These are phyloP conservation scores for Zea mays DNA, from an alignment of 176 grass and related monocot genomes.

Conservation along the genomic window DNA sequence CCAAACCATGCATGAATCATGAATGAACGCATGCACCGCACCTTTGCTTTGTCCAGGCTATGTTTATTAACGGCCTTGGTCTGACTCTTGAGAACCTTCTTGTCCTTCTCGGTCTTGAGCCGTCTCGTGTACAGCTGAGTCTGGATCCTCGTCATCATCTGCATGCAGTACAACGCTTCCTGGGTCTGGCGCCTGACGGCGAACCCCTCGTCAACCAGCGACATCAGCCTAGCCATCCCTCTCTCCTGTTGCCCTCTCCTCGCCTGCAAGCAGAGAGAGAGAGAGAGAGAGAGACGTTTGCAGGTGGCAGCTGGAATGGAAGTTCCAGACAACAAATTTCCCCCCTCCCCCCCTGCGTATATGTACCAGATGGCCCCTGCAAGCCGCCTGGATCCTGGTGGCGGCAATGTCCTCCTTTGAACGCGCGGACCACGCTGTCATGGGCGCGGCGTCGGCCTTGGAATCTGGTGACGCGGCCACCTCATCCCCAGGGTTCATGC, in stretches of 20 bases:
- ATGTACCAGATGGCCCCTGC: slow-evolving; percentile 55
- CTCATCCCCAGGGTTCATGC: background rate
- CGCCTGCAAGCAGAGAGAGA: slow-evolving; percentile 32
- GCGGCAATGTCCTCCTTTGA: slow-evolving; percentile 58
- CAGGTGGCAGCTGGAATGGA: too few species aligned
- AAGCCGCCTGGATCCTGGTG: slow-evolving; percentile 61
- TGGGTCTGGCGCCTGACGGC: slow-evolving; percentile 57
- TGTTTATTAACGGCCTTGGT: slow-evolving; percentile 45
- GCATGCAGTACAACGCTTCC: slow-evolving; percentile 61
- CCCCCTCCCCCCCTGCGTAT: background rate
- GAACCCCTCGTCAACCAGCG: slow-evolving; percentile 50
- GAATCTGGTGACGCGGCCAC: background rate
- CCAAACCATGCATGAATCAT: background rate
- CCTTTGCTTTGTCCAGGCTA: slow-evolving; percentile 60
- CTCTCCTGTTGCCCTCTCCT: slow-evolving; percentile 47
- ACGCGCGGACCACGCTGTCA: background rate
- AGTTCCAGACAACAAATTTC: too few species aligned
- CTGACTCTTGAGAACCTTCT: slow-evolving; percentile 57
- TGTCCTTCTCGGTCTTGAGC: slow-evolving; percentile 71
- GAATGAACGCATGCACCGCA: background rate
- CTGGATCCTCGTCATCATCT: slow-evolving; percentile 67
- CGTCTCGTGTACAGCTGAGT: slow-evolving; percentile 69
- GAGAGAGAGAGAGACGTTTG: too few species aligned
- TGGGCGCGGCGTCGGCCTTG: background rate
- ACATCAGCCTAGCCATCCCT: slow-evolving; percentile 56